These are phyloP conservation scores for Apium graveolens DNA, from an alignment of 129 eudicot species.

Conservation along the genomic window DNA sequence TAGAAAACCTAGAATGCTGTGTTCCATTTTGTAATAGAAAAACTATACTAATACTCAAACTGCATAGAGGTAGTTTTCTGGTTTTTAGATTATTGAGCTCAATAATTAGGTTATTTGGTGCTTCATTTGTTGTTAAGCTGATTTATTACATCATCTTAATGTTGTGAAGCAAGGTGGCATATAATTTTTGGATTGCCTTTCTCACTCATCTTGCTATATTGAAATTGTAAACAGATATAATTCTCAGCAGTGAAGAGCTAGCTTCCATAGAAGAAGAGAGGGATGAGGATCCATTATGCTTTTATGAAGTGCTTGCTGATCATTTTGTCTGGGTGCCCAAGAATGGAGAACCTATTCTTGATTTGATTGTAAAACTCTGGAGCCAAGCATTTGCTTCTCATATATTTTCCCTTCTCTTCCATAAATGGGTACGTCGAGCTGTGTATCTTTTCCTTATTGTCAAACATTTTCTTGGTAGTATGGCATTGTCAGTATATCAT, in stretches of 20 bases:
- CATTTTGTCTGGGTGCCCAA: constrained; percentile 68
- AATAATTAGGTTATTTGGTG: background rate
- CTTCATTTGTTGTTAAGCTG: background rate
- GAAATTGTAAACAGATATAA: constrained; percentile 60
- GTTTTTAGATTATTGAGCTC: constrained; percentile 3
- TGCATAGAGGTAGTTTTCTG: background rate
- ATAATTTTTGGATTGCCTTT: background rate
- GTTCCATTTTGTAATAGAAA: background rate
- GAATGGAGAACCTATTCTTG: constrained; percentile 68
- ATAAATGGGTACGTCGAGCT: constrained; percentile 68
- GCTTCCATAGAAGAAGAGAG: constrained; percentile 35
- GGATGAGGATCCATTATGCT: constrained; percentile 56
- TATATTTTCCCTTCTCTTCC: constrained; percentile 75
- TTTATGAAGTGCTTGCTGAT: constrained; percentile 80
- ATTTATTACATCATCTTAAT: background rate
- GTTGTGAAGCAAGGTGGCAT: background rate
- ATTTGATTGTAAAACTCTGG: constrained; percentile 83
- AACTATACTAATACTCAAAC: background rate
- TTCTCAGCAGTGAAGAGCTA: constrained; percentile 54
- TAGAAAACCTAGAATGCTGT: background rate
- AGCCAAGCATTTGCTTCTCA: constrained; percentile 88
- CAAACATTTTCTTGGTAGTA: background rate
- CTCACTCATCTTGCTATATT: background rate
- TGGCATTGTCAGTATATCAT: background rate
- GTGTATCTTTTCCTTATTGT: constrained; percentile 5